Evolutionary conservation across 176 grass and related monocot species (phyloP).

Genomic region (Guadua angustifolia): DNA sequence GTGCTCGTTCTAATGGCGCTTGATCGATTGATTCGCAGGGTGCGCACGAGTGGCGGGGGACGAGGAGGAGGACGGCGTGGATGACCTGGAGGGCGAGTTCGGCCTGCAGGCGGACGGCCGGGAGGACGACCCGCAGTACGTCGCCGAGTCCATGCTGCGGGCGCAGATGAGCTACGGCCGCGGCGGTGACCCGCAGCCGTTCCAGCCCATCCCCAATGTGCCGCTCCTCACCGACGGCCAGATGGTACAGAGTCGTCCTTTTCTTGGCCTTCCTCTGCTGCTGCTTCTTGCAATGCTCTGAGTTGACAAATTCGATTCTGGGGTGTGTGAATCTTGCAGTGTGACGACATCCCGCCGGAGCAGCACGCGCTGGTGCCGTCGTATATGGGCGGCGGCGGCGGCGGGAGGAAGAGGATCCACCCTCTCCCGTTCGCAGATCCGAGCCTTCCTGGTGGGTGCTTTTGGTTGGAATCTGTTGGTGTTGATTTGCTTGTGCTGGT

Average conservation of each 20-base stretch:
- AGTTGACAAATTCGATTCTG: not conserved
- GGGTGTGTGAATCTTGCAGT: conserved; percentile 37
- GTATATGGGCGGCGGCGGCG: conserved; percentile 61
- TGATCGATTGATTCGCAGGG: conserved; percentile 33
- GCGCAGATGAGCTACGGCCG: conserved; percentile 83
- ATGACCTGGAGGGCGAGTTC: conserved; percentile 89
- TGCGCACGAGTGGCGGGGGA: conserved; percentile 77
- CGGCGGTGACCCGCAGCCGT: conserved; percentile 48
- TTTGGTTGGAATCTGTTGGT: conserved; percentile 7
- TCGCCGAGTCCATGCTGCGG: conserved; percentile 66
- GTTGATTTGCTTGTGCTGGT: not conserved
- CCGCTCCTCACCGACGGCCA: conserved; percentile 90
- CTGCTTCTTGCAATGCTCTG: not conserved
- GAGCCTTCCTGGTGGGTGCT: conserved; percentile 62
- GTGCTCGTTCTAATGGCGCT: not conserved
- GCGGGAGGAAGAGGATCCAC: conserved; percentile 85
- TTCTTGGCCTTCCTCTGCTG: not conserved
- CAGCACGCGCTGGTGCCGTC: conserved; percentile 94
- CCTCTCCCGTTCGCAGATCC: conserved; percentile 82
- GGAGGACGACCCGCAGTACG: conserved; percentile 48
- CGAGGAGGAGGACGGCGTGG: conserved; percentile 85
- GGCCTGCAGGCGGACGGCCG: conserved; percentile 23
- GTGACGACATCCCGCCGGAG: conserved; percentile 90
- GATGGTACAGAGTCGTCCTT: conserved; percentile 47
- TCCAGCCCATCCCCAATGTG: conserved; percentile 64